These are phyloP conservation scores for Albifimbria verrucaria DNA, from an alignment of 2,329 filamentous ascomycete species.

Conservation along the genomic window DNA sequence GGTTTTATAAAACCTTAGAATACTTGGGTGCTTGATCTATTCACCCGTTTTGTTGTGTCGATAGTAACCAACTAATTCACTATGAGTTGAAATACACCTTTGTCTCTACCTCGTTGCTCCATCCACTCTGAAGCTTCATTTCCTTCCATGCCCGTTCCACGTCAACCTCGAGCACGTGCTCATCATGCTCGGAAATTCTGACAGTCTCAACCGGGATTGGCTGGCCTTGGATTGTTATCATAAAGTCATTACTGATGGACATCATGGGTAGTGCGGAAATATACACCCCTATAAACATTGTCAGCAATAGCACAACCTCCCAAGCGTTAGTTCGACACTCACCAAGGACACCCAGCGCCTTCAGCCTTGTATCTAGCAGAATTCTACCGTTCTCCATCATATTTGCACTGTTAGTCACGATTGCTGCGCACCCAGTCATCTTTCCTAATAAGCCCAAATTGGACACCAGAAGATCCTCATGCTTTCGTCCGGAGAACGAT, in stretches of 20 bases:
- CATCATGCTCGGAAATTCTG: conserved; percentile 46
- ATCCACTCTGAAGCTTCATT: conserved; percentile 65
- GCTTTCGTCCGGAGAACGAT: conserved; percentile 44
- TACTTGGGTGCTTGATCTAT: too few species aligned
- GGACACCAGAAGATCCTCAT: conserved; percentile 50
- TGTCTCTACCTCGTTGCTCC: conserved; percentile 76
- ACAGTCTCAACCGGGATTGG: conserved; percentile 68
- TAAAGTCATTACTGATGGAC: conserved; percentile 61
- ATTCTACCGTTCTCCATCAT: conserved; percentile 55
- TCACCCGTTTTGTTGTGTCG: too few species aligned
- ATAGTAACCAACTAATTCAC: too few species aligned
- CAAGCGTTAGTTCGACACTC: conserved; percentile 21
- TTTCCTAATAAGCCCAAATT: conserved; percentile 79
- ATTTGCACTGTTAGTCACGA: conserved; percentile 60
- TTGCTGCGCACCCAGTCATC: conserved; percentile 83
- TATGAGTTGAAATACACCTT: conserved; percentile 50
- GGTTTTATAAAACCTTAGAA: too few species aligned
- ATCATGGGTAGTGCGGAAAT: conserved; percentile 65
- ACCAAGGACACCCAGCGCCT: conserved; percentile 75
- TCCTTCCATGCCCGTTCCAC: conserved; percentile 73
- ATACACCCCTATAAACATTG: conserved; percentile 57
- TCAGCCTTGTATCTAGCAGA: conserved; percentile 65
- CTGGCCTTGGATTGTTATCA: conserved; percentile 70
- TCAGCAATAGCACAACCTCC: not conserved
- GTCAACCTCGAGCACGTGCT: conserved; percentile 72